Evolutionary conservation across 805 yeast species (phyloP).

Genomic region (Myxozyma neglecta): DNA sequence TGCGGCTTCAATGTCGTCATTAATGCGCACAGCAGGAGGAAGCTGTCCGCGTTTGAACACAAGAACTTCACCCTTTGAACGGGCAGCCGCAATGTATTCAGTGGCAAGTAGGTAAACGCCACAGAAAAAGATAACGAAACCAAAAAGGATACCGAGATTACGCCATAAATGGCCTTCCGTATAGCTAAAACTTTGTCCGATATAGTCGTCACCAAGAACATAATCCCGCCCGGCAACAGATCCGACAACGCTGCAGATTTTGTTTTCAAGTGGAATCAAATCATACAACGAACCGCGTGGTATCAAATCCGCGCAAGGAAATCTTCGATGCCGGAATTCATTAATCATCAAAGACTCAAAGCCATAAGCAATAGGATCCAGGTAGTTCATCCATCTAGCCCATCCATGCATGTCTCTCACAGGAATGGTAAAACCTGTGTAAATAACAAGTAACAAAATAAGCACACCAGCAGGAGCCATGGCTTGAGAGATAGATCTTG

Average conservation of each 20-base stretch:
- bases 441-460: slow-evolving; percentile 52
- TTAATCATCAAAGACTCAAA: slow-evolving; percentile 50
- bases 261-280: slow-evolving; percentile 38
- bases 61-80: slow-evolving; percentile 29
- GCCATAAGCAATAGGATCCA: slow-evolving; percentile 49
- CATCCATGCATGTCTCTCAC: slow-evolving; percentile 49
- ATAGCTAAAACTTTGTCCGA: slow-evolving; percentile 49
- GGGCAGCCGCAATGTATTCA: slow-evolving; percentile 50
- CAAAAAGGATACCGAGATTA: slow-evolving; percentile 62
- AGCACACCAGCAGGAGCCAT: slow-evolving; percentile 59
- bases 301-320: slow-evolving; percentile 43
- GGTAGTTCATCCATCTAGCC: slow-evolving; percentile 52
- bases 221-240: slow-evolving; percentile 51
- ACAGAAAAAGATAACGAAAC: slow-evolving; percentile 56
- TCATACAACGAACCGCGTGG: slow-evolving; percentile 49
- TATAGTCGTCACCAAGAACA: slow-evolving; percentile 56
- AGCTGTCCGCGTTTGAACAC: slow-evolving; percentile 23
- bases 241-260: slow-evolving; percentile 59
- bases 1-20: slow-evolving; percentile 26
- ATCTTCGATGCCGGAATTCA: slow-evolving; percentile 48
- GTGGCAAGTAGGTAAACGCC: slow-evolving; percentile 53
- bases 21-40: slow-evolving; percentile 11
- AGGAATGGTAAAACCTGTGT: slow-evolving; percentile 57
- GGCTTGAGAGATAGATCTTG: slow-evolving; percentile 55
- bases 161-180: slow-evolving; percentile 54